Percentiles rank a stretch among this genome's conserved stretches.
These are phyloP conservation scores for Penicillium herquei DNA, from an alignment of 495 filamentous ascomycete genomes.

Conservation along the genomic window DNA sequence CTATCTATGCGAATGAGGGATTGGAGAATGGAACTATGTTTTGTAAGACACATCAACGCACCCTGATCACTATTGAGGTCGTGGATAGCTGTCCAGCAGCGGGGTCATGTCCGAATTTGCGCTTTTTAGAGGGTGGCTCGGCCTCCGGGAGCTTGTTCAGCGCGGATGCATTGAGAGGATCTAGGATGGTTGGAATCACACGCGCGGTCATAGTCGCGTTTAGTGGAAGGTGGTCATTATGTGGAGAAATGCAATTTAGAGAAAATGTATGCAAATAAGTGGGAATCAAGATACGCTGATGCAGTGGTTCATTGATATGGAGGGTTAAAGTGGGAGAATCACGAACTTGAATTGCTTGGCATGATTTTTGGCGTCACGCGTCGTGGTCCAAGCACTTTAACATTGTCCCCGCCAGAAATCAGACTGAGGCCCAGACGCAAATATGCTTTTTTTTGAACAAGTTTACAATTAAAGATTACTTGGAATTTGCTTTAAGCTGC, in stretches of 20 bases:
- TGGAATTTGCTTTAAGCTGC: no score
- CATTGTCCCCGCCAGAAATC: conserved; percentile 8
- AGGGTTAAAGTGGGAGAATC: conserved; percentile 12
- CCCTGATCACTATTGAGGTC: conserved; percentile 35
- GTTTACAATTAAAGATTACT: no score
- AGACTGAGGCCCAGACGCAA: no score
- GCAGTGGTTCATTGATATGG: conserved; percentile 10
- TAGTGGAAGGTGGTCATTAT: conserved; percentile 20
- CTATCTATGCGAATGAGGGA: no score
- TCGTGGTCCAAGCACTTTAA: conserved; percentile 20
- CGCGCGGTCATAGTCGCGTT: conserved; percentile 40
- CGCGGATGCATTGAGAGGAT: conserved; percentile 32
- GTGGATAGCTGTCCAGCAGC: conserved; percentile 24
- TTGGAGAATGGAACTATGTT: no score
- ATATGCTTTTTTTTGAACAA: no score
- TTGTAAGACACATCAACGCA: conserved; percentile 7
- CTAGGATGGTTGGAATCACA: conserved; percentile 29
- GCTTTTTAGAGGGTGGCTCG: conserved; percentile 32
- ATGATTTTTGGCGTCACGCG: conserved; percentile 37
- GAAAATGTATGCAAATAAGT: conserved; percentile 4
- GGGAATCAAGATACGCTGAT: conserved; percentile 8
- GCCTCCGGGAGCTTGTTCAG: conserved; percentile 33
- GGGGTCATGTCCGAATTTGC: conserved; percentile 27
- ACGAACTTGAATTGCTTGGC: conserved; percentile 5
- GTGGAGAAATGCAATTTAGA: background rate